Evolutionary conservation across 305 asterid genomes (phyloP).

Genomic region (Salvia sclarea): DNA sequence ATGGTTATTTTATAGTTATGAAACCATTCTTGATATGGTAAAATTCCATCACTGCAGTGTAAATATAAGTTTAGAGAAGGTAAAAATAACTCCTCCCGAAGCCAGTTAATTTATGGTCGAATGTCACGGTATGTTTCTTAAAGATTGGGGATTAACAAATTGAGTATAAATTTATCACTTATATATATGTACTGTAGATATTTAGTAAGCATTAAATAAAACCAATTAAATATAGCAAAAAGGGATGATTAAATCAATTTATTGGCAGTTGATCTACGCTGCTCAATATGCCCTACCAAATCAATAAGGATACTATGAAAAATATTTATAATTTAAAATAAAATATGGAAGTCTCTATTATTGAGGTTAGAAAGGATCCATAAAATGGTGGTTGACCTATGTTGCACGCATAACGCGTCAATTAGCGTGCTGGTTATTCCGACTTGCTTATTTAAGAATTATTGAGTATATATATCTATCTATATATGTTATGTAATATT

Average conservation of each 20-base stretch:
- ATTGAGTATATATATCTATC: not conserved
- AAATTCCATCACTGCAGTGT: not conserved
- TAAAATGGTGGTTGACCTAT: conserved; percentile 24
- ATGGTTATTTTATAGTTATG: too few species aligned
- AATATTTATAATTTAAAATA: not conserved
- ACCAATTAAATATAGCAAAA: not conserved
- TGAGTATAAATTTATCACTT: too few species aligned
- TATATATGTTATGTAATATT: not conserved
- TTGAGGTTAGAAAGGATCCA: conserved; percentile 16
- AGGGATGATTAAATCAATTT: not conserved
- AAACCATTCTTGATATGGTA: not conserved
- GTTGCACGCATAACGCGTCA: conserved; percentile 26
- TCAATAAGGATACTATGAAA: not conserved
- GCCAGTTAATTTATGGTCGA: too few species aligned
- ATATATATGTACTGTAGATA: too few species aligned
- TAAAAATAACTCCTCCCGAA: too few species aligned
- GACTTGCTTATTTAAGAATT: not conserved
- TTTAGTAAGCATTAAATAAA: not conserved
- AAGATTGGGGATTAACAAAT: too few species aligned
- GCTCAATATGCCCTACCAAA: not conserved
- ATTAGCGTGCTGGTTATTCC: conserved; percentile 26
- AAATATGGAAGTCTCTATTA: not conserved
- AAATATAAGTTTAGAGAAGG: too few species aligned
- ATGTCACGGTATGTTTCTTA: too few species aligned
- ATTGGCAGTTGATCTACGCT: not conserved